Percentiles rank a stretch among this genome's conserved stretches.
These are phyloP conservation scores for Tolypocladium tundrense DNA, from an alignment of 2,329 filamentous ascomycete genomes.

Conservation along the genomic window DNA sequence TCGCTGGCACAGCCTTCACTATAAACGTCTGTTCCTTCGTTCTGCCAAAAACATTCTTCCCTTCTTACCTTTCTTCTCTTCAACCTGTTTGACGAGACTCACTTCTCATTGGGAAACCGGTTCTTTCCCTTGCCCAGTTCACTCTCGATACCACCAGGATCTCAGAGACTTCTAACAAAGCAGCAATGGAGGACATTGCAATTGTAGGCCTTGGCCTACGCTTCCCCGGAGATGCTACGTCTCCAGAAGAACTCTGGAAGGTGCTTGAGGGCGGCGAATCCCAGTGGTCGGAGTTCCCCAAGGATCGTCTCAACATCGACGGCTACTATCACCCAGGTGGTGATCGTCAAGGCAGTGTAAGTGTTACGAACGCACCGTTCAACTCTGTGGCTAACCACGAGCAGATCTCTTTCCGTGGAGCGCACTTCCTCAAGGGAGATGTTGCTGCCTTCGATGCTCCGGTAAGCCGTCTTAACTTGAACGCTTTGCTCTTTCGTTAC, in stretches of 20 bases:
- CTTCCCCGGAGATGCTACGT: slow-evolving; percentile 38
- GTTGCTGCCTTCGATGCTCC: slow-evolving; percentile 37
- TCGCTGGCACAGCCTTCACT: background rate
- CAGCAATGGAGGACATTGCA: slow-evolving; percentile 33
- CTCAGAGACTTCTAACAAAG: background rate
- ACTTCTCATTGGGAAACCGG: background rate
- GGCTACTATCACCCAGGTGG: slow-evolving; percentile 45
- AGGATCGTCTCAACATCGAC: slow-evolving; percentile 37
- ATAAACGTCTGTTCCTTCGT: background rate
- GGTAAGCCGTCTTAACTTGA: slow-evolving; percentile 20
- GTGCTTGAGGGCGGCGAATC: slow-evolving; percentile 31
- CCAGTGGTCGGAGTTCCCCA: slow-evolving; percentile 39
- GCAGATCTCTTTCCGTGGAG: slow-evolving; percentile 36
- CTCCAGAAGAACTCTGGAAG: slow-evolving; percentile 36
- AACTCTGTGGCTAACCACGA: background rate
- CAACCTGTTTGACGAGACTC: background rate
- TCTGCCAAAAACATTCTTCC: no score
- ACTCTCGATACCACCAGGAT: background rate
- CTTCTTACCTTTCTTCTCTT: no score
- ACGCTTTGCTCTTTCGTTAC: no score
- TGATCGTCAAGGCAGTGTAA: slow-evolving; percentile 36
- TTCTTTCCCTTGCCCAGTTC: background rate
- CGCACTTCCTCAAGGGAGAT: slow-evolving; percentile 38
- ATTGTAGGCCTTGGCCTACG: slow-evolving; percentile 41
- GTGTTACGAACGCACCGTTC: slow-evolving; percentile 5